Percentiles rank a stretch among this genome's conserved stretches.
phyloP scores from a whole-genome alignment of 2,329 filamentous ascomycete species.

The Fusarium sp. region DNA sequence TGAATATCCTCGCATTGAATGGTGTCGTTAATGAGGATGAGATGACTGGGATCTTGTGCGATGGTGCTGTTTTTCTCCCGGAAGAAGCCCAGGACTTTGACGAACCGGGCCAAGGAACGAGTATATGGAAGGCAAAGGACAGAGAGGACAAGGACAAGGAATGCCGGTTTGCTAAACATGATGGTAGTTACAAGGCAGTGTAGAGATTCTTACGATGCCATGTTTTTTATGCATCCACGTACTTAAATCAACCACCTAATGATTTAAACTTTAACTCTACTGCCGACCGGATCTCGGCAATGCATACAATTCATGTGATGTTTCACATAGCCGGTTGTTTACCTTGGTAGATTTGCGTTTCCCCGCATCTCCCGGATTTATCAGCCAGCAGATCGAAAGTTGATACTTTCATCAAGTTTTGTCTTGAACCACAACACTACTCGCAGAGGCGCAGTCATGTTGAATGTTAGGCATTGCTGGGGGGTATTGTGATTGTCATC shows the following conservation, averaged over 20 bases:
- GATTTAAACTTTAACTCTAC: too few relatives aligned
- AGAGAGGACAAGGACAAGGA: not conserved
- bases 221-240: not conserved
- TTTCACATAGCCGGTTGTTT: not conserved
- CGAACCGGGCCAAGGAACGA: not conserved
- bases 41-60: not conserved
- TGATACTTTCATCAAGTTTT: too few relatives aligned
- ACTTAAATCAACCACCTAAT: not conserved
- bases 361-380: not conserved
- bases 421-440: too few relatives aligned
- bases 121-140: not conserved
- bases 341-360: not conserved
- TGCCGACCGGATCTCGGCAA: not conserved
- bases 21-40: constrained; percentile 60
- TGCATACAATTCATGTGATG: not conserved
- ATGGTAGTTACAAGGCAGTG: not conserved
- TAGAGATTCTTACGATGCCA: not conserved
- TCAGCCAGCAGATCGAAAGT: too few relatives aligned
- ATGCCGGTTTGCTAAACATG: not conserved
- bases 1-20: constrained; percentile 71
- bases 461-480: too few relatives aligned
- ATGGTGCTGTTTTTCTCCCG: not conserved
- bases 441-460: too few relatives aligned
- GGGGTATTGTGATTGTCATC: not conserved
- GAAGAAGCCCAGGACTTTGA: not conserved